Evolutionary conservation across 2,329 filamentous ascomycete species (phyloP), one percentile per base, ranked within the genome.

Genomic region (Ophiosphaerella narmari): DNA sequence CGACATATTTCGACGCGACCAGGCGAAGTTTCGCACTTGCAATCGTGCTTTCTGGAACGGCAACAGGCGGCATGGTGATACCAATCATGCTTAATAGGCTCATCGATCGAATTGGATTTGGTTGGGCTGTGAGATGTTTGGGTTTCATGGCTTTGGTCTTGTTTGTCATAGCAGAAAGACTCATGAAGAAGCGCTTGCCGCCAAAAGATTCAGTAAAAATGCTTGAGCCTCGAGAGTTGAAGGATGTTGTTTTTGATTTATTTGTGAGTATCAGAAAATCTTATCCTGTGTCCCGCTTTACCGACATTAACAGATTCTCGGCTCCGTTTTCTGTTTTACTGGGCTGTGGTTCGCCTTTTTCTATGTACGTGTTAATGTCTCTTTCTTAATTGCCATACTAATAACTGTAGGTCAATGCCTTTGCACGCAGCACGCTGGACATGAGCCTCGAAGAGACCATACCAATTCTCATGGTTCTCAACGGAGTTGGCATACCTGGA

Each of bases 101-200:
- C 26, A 74, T 82, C n/a, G 78, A 79, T 0, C 64, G 70, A 7
- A 73, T 86, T n/a, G 83, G 83, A 0, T 86, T 86, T 55, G 70
- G 76, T 1, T 86, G 84, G 82, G 77, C 83, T 0, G 81, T 85
- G 13, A 76, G 87, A 12, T 44, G 37, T 16, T 41, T 57, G 13
- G 54, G 51, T 12, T 57, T 57, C 36, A 51, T 54, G 44, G 79
- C 83, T 13, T 73, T 87, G 1, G 85, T 78, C 0, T 85, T 89
- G 57, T 77, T 36, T 62, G 68, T 36, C 71, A n/a, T 62, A n/a
- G 56, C 59, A n/a, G 59, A 59, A 26, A 34, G 54, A 35, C 43
- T 59, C 29, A 23, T 62, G 46, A 62, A 62, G 50, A 59, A 55
- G 16, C 48, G 59, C 3, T 16, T 62, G 14, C 56, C 59, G 8